Percentiles rank a stretch among this genome's conserved stretches.
phyloP scores from a whole-genome alignment of 2,329 filamentous ascomycete genomes.

The Penicillium sp. region DNA sequence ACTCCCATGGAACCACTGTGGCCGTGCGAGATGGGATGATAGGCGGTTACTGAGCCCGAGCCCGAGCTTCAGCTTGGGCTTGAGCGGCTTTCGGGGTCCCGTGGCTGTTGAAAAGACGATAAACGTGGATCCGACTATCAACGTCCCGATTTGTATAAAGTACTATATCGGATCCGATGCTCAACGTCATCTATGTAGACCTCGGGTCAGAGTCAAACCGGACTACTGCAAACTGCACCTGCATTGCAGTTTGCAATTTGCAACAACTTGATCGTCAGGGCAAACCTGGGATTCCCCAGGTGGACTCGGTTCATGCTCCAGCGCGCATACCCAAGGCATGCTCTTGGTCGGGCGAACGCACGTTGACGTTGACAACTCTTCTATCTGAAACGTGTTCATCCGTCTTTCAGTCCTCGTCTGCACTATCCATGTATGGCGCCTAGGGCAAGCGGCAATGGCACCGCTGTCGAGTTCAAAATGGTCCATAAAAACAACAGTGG shows the following conservation, averaged over 20 bases:
- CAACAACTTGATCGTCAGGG: not conserved
- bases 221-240: no score
- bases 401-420: not conserved
- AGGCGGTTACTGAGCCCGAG: constrained; percentile 12
- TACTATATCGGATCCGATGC: no score
- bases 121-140: constrained; percentile 6
- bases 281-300: not conserved
- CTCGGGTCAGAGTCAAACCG: no score
- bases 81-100: not conserved
- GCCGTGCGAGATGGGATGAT: constrained; percentile 13
- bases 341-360: not conserved
- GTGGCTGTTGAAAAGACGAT: not conserved
- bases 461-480: no score
- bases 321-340: no score
- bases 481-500: no score
- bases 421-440: not conserved
- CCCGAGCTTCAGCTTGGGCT: no score
- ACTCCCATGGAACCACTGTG: constrained; percentile 16
- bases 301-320: not conserved
- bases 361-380: not conserved
- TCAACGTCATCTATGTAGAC: no score
- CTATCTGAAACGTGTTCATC: not conserved
- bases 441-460: not conserved
- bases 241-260: not conserved
- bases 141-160: no score